Conservation (phyloP, 1,139 yeast genomes). For the Lodderomyces orthopsilosis region DNA sequence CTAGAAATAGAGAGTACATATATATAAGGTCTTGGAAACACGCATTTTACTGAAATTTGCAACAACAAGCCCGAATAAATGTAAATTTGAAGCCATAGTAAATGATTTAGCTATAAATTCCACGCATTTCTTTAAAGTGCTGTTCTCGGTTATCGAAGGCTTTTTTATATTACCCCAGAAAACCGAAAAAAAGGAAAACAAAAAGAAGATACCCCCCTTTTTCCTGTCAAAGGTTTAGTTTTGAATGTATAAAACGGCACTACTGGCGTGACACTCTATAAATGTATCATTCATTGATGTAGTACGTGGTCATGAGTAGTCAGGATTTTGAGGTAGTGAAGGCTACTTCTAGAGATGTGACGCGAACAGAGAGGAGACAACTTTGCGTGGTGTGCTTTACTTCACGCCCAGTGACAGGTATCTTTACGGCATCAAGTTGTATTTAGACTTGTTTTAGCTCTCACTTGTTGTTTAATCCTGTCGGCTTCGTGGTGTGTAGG, state of each 20-base stretch:
- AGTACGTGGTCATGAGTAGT: not conserved
- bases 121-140: not conserved
- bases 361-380: not conserved
- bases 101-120: not conserved
- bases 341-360: not conserved
- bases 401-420: not conserved
- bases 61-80: not conserved
- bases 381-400: not conserved
- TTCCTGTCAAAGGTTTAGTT: not conserved
- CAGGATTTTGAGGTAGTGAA: not conserved
- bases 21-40: not conserved
- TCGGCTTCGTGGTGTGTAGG: too few relatives aligned
- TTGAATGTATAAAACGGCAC: not conserved
- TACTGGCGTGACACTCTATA: not conserved
- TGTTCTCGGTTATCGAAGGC: conserved; percentile 1
- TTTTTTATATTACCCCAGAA: not conserved
- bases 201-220: not conserved
- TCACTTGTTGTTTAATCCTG: too few relatives aligned
- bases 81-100: not conserved
- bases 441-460: too few relatives aligned
- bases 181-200: not conserved
- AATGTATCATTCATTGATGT: not conserved
- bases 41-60: not conserved
- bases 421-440: not conserved
- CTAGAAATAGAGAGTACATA: not conserved